phyloP scores from a whole-genome alignment of 2,329 filamentous ascomycete species.

The Penicillium sp. region DNA sequence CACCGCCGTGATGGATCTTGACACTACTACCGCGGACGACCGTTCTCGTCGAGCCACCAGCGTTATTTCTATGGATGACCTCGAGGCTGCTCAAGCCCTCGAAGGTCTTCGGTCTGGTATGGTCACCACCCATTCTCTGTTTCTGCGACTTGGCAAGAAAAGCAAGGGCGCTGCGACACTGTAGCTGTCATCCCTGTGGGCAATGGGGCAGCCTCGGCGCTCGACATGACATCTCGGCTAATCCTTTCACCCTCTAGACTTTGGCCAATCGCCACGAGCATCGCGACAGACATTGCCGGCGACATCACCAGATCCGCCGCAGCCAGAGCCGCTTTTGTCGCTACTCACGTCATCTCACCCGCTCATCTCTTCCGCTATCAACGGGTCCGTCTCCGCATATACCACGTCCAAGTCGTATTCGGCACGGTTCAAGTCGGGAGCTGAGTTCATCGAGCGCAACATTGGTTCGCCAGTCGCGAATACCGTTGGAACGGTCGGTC shows the following conservation, averaged over 20 bases:
- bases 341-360: slow-evolving; percentile 88
- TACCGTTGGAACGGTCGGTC: slow-evolving; percentile 80
- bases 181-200: not conserved
- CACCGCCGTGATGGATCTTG: slow-evolving; percentile 45
- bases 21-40: slow-evolving; percentile 42
- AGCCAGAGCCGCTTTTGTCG: slow-evolving; percentile 79
- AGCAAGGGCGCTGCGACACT: not conserved
- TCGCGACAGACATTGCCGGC: slow-evolving; percentile 41
- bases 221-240: slow-evolving; percentile 11
- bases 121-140: slow-evolving; percentile 24
- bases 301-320: slow-evolving; percentile 46
- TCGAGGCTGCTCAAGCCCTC: slow-evolving; percentile 71
- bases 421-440: slow-evolving; percentile 83
- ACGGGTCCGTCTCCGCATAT: slow-evolving; percentile 82
- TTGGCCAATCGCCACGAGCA: slow-evolving; percentile 65
- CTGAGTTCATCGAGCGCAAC: slow-evolving; percentile 87
- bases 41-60: slow-evolving; percentile 50
- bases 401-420: slow-evolving; percentile 87
- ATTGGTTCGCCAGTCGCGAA: slow-evolving; percentile 80
- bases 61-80: slow-evolving; percentile 54
- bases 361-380: slow-evolving; percentile 80
- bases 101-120: slow-evolving; percentile 74
- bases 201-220: not conserved
- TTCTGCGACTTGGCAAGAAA: not conserved
- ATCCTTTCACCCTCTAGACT: slow-evolving; percentile 55